Percentiles rank a stretch among this genome's conserved stretches.
phyloP scores from a whole-genome alignment of 1,284 basidiomycete species.

The Microbotryomycetes sp. region DNA sequence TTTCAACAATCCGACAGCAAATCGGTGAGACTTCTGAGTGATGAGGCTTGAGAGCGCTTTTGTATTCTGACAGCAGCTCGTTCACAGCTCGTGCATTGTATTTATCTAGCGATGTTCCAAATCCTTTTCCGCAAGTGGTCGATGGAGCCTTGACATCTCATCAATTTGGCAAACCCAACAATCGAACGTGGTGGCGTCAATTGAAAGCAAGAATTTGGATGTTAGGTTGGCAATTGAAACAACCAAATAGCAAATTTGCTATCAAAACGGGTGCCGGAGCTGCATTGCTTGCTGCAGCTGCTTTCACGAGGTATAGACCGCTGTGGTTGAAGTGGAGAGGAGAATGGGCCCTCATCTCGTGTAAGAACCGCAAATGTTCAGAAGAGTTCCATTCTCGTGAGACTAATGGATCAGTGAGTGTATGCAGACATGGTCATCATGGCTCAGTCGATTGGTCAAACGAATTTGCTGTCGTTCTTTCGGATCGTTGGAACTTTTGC shows the following conservation, averaged over 20 bases:
- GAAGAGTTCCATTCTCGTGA: no score
- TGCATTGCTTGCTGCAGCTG: slow-evolving; percentile 33
- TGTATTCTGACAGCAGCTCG: neutral
- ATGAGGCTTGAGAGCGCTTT: neutral
- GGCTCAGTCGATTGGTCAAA: slow-evolving; percentile 74
- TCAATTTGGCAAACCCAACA: slow-evolving; percentile 1
- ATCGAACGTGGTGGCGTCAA: slow-evolving; percentile 34
- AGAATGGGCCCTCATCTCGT: slow-evolving; percentile 86
- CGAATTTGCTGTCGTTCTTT: slow-evolving; percentile 46
- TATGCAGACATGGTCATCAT: slow-evolving; percentile 65
- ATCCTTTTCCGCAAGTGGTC: slow-evolving; percentile 24
- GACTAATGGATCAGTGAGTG: no score
- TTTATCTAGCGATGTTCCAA: neutral
- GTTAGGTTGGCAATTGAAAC: slow-evolving; percentile 60
- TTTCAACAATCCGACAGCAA: neutral
- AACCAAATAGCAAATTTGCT: slow-evolving; percentile 77
- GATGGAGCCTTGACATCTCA: slow-evolving; percentile 29
- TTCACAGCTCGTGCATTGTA: neutral
- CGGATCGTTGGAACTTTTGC: slow-evolving; percentile 65
- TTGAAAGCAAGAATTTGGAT: slow-evolving; percentile 63
- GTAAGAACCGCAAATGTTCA: no score
- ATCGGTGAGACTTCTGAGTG: neutral
- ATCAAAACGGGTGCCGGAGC: slow-evolving; percentile 65
- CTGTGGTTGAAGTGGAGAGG: slow-evolving; percentile 75
- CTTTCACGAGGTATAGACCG: slow-evolving; percentile 46